phyloP scores from a whole-genome alignment of 768 basidiomycete species.

The Xerocomus potaroensis region DNA sequence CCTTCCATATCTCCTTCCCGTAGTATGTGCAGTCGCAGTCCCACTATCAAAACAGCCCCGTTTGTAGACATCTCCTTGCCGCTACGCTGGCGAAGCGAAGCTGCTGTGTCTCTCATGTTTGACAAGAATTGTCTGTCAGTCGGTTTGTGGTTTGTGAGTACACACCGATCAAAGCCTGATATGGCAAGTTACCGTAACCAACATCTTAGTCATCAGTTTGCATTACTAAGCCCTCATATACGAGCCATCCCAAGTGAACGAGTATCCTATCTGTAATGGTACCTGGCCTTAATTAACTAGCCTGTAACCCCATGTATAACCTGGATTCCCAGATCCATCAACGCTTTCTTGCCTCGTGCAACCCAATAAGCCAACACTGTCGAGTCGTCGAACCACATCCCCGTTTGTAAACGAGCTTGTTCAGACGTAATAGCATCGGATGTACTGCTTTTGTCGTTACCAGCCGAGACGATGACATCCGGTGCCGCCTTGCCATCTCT shows the following conservation, averaged over 20 bases:
- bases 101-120: conserved; percentile 66
- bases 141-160: conserved; percentile 60
- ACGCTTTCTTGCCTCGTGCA: conserved; percentile 43
- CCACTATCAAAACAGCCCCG: conserved; percentile 67
- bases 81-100: conserved; percentile 54
- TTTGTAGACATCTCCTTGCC: conserved; percentile 50
- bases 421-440: conserved; percentile 5
- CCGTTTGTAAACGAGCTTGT: conserved; percentile 6
- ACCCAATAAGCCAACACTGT: conserved; percentile 48
- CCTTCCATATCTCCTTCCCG: conserved; percentile 65
- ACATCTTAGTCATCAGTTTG: too few species aligned
- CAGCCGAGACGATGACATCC: background rate
- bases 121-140: conserved; percentile 56
- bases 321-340: conserved; percentile 46
- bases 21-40: conserved; percentile 75
- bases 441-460: conserved; percentile 16
- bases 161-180: too few species aligned
- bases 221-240: too few species aligned
- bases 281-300: too few species aligned
- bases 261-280: too few species aligned
- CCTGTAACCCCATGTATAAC: conserved; percentile 40
- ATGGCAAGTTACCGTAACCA: too few species aligned
- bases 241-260: too few species aligned
- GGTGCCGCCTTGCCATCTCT: background rate
- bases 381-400: conserved; percentile 53